Conservation (phyloP, 2,329 filamentous ascomycete species). For the Pseudocercospora crystallina region DNA sequence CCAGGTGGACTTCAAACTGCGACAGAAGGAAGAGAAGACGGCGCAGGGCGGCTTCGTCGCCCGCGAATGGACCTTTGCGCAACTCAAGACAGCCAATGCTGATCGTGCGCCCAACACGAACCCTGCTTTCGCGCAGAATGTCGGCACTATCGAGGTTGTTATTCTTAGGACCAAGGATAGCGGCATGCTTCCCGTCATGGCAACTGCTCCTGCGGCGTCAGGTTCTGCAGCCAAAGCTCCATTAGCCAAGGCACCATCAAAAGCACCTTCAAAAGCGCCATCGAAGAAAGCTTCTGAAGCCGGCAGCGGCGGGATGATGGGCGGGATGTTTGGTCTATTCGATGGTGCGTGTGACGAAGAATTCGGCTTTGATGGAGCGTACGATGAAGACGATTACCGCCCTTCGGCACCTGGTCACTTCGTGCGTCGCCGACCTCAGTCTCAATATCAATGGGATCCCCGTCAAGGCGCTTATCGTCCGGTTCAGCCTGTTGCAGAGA, state of each 20-base stretch:
- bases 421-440: constrained; percentile 1
- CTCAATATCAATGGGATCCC: constrained; percentile 8
- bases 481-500: neutral
- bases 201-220: neutral
- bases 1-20: constrained; percentile 50
- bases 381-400: constrained; percentile 1
- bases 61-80: constrained; percentile 55
- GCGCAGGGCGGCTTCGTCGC: constrained; percentile 50
- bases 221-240: constrained; percentile 11
- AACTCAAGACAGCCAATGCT: constrained; percentile 45
- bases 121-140: constrained; percentile 38
- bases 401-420: neutral
- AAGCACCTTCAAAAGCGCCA: constrained; percentile 13
- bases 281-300: constrained; percentile 16
- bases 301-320: constrained; percentile 6
- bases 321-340: constrained; percentile 33
- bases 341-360: constrained; percentile 34
- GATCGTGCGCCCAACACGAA: constrained; percentile 37
- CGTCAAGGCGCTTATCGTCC: constrained; percentile 5
- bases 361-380: constrained; percentile 8
- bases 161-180: constrained; percentile 43
- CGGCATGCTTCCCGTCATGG: neutral
- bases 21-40: constrained; percentile 55
- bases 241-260: constrained; percentile 6
- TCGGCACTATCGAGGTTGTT: constrained; percentile 51